These are phyloP conservation scores for Phytopythium ostracodes DNA, from an alignment of 352 stramenopile genomes.

Conservation along the genomic window DNA sequence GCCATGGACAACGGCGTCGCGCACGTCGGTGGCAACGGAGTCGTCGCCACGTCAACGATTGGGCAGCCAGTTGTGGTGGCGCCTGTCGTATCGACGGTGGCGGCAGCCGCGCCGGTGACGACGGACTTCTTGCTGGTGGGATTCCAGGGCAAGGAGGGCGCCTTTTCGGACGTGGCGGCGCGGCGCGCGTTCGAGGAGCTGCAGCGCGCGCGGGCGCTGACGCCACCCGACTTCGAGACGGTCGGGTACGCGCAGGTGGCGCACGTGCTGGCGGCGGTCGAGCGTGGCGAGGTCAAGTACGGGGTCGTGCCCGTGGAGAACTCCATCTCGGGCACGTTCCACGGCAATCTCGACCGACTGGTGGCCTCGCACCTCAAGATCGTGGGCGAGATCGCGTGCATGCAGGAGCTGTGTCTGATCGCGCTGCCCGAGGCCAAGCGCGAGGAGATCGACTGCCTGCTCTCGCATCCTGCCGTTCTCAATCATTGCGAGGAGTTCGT, in stretches of 20 bases:
- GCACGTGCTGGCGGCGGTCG: conserved; percentile 52
- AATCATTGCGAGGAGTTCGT: conserved; percentile 68
- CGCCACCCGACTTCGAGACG: conserved; percentile 51
- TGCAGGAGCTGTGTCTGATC: conserved; percentile 66
- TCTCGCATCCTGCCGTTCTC: conserved; percentile 60
- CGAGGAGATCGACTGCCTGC: conserved; percentile 46
- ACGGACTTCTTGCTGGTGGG: conserved; percentile 51
- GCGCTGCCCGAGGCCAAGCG: conserved; percentile 30
- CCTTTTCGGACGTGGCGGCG: conserved; percentile 66
- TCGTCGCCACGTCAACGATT: background rate
- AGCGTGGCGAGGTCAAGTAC: conserved; percentile 54
- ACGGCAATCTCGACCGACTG: conserved; percentile 62
- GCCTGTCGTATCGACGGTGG: background rate
- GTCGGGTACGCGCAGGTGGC: conserved; percentile 50
- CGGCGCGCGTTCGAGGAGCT: conserved; percentile 56
- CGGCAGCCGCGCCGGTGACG: background rate
- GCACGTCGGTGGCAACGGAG: background rate
- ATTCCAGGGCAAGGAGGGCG: conserved; percentile 69
- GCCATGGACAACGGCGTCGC: background rate
- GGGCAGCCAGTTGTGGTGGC: background rate
- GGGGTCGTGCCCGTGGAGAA: conserved; percentile 67
- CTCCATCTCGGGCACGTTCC: conserved; percentile 71
- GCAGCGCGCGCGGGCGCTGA: conserved; percentile 32
- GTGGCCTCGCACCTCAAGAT: conserved; percentile 67
- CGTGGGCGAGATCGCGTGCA: conserved; percentile 61